A percentile compares a stretch with the other conserved stretches of the same genome.
phyloP scores from a whole-genome alignment of 208 protist species.

The Leptomonas seymouri region DNA sequence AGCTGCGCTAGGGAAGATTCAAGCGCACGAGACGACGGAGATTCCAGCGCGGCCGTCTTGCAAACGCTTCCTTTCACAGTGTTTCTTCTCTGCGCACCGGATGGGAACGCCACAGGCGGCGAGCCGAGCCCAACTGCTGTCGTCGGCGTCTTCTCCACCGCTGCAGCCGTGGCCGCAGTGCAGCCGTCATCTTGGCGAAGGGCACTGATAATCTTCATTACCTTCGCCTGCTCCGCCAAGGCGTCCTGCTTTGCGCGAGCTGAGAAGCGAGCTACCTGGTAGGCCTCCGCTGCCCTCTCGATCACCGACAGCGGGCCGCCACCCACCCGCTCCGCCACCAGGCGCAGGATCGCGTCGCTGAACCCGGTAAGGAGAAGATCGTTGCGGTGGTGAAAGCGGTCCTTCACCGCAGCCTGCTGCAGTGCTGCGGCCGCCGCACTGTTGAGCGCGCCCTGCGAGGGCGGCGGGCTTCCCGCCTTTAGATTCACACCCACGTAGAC shows the following conservation, averaged over 20 bases:
- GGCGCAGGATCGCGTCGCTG: constrained; percentile 89
- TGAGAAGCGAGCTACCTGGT: constrained; percentile 59
- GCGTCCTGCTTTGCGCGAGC: constrained; percentile 16
- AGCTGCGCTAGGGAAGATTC: no score
- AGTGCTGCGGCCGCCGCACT: background rate
- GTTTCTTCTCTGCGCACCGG: background rate
- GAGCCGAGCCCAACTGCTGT: background rate
- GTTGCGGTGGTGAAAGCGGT: constrained; percentile 77
- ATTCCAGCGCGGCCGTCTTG: no score
- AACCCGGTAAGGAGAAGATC: constrained; percentile 93
- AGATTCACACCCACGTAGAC: constrained; percentile 89
- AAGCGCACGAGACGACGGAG: background rate
- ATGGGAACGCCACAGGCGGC: background rate
- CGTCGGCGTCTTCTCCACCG: no score
- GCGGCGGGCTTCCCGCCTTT: background rate
- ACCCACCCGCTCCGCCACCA: constrained; percentile 87
- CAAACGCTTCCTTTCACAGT: background rate
- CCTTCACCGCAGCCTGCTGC: constrained; percentile 20
- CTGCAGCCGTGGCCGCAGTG: background rate
- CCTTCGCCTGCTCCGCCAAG: constrained; percentile 31
- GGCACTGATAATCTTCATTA: constrained; percentile 30
- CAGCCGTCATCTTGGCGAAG: constrained; percentile 15
- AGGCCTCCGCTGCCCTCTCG: constrained; percentile 83
- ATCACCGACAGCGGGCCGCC: constrained; percentile 68
- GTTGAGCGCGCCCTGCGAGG: background rate